Base-by-base conservation (phyloP, 108 stramenopile genomes). In the Cyclostephanos tholiformis region DNA sequence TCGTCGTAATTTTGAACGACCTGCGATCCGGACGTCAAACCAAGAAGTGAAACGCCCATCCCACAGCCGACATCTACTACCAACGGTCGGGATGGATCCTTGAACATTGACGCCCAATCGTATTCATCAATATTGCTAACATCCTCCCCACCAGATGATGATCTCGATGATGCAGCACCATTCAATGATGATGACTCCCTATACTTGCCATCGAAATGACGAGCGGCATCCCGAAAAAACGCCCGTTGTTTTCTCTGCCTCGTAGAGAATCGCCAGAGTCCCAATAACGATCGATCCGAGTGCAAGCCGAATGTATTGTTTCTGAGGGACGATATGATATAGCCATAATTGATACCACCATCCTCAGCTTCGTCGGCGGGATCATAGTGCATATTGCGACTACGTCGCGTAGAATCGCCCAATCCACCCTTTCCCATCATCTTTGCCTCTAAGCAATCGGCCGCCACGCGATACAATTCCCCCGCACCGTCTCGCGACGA, bases 51-150 rank as follows among this genome's bases (percentile, higher is more conserved):
- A 26, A 92, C 78, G 6, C 91, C 91, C 88, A 89, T 87, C 6
- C 91, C 91, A 67, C 88, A 89, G 12, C 91, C 91, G 11, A 92
- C 55, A 82, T 92, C 91, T 43, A 92, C 71, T n/a, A 92, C 83
- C n/a, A 92, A 79, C 2, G 88, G 88, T 11, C 75, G 77, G 0
- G 72, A 67, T 9, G 88, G 78, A 67, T 91, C 82, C 23, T 61
- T 41, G 44, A 88, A 91, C 29, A 80, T 16, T 10, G 17, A 16
- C 11, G 71, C 50, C 86, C 86, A 91, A 44, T 78, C 64, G 39
- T 78, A 79, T 56, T 38, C 49, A 55, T 69, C 13, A 12, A 19
- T 16, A 8, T 25, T 65, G 19, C 50, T 63, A 51, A 26, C 25
- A 64, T 30, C 29, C 19, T n/a, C 50, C 19, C 27, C 63, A 5